These are phyloP conservation scores for Colletotrichum sp. DNA, from an alignment of 2,329 filamentous ascomycete genomes.

Conservation along the genomic window DNA sequence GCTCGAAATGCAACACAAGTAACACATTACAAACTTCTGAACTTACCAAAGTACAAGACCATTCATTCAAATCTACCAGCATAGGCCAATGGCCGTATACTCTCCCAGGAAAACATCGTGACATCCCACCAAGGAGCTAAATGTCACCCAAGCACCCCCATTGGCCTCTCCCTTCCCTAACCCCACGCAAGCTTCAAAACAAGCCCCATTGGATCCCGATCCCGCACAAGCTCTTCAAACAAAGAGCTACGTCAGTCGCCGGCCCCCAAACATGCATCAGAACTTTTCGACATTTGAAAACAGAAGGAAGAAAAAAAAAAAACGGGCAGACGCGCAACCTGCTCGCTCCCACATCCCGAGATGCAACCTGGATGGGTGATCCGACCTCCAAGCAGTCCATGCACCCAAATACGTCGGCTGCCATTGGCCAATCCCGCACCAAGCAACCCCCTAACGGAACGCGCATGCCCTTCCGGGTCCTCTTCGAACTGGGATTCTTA, in stretches of 20 bases:
- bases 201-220: neutral
- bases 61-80: accelerated
- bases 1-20: neutral
- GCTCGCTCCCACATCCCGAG: neutral
- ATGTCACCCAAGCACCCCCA: neutral
- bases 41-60: neutral
- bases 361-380: neutral
- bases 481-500: neutral
- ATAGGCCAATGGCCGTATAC: neutral
- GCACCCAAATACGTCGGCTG: neutral
- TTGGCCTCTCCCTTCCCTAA: neutral
- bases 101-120: neutral
- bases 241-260: neutral
- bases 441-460: neutral
- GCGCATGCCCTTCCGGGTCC: neutral
- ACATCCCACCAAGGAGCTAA: neutral
- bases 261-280: neutral
- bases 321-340: neutral
- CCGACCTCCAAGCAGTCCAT: neutral
- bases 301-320: neutral
- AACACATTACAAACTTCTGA: accelerated
- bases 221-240: neutral
- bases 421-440: neutral
- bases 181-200: neutral
- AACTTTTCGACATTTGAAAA: neutral